Conservation (phyloP, 257 asterid species). For the Knoxia roxburghii region DNA sequence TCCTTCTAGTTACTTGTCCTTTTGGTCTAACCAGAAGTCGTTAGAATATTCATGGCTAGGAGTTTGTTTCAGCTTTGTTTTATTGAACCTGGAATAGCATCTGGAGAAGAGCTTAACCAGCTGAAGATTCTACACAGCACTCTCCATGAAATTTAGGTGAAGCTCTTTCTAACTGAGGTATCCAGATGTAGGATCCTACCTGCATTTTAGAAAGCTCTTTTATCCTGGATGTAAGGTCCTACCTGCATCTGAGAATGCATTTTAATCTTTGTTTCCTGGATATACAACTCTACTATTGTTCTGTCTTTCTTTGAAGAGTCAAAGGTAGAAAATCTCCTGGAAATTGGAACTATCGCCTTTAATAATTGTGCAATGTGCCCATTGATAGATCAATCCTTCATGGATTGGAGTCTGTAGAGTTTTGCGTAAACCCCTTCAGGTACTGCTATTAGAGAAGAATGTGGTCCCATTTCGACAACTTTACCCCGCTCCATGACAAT, state of each 20-base stretch:
- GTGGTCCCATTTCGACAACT: constrained; percentile 62
- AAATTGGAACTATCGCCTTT: not conserved
- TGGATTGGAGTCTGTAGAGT: constrained; percentile 52
- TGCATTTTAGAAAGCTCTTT: not conserved
- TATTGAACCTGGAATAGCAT: constrained; percentile 72
- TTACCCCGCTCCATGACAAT: constrained; percentile 67
- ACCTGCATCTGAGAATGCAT: not conserved
- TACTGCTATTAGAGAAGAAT: constrained; percentile 45
- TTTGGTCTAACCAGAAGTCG: not conserved
- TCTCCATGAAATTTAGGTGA: constrained; percentile 44
- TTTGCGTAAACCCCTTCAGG: constrained; percentile 57
- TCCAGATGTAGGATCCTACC: not conserved
- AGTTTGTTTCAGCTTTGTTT: constrained; percentile 55
- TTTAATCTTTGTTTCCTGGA: not conserved
- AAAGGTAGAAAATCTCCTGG: not conserved
- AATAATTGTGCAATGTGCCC: not conserved
- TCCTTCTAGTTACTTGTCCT: not conserved
- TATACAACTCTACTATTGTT: not conserved
- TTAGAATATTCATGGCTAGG: not conserved
- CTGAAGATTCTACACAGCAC: constrained; percentile 58
- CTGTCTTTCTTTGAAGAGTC: not conserved
- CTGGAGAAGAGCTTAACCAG: constrained; percentile 58
- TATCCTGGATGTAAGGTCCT: not conserved
- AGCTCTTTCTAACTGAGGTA: constrained; percentile 8
- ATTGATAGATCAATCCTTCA: constrained; percentile 19